Evolutionary conservation across 2,329 filamentous ascomycete species (phyloP), one percentile per base, ranked within the genome.

Genomic region (Chrysosphaeria jannelii): DNA sequence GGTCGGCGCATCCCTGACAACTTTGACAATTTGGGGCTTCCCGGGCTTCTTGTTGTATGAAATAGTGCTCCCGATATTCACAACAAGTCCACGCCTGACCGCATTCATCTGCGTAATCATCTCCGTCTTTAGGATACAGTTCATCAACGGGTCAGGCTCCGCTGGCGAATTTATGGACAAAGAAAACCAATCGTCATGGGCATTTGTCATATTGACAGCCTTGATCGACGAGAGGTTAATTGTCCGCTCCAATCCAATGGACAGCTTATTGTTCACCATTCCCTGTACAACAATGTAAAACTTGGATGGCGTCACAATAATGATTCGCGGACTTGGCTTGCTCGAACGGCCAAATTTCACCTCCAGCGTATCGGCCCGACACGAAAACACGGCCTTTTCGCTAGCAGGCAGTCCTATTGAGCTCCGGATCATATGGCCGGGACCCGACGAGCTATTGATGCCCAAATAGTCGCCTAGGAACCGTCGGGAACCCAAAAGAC

Each of bases 31-130:
- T 25, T 81, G 71, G 42, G 75, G 58, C 49, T 97, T 97, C 26
- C 75, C 75, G 1, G 85, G 85, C 46, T 97, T 97, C 57, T 93
- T 97, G 39, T 81, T 79, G 44, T 90, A 97, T 40, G 90, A 75
- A 34, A 97, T 79, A 28, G 55, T 57, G 14, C 85, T 68, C n/a
- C 51, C 62, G 30, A 93, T 69, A 44, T 72, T 76, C 22, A 97
- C 47, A 39, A 66, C 76, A 39, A 89, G 59, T 7, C 72, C 66
- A 6, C 71, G 75, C 3, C 71, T 66, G 24, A 65, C 63, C 23
- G 62, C 65, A 39, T 68, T 64, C 48, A 97, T 65, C 31, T 91
- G 79, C 1, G 81, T 88, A 39, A 93, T 89, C 44, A 97, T 67
- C 39, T 97, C 85, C 0, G 85, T 97, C 51, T 97, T 97, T 44